Evolutionary conservation across 495 filamentous ascomycete species (phyloP), one percentile per base, ranked within the genome.

Genomic region (Talaromyces nanjingensis): DNA sequence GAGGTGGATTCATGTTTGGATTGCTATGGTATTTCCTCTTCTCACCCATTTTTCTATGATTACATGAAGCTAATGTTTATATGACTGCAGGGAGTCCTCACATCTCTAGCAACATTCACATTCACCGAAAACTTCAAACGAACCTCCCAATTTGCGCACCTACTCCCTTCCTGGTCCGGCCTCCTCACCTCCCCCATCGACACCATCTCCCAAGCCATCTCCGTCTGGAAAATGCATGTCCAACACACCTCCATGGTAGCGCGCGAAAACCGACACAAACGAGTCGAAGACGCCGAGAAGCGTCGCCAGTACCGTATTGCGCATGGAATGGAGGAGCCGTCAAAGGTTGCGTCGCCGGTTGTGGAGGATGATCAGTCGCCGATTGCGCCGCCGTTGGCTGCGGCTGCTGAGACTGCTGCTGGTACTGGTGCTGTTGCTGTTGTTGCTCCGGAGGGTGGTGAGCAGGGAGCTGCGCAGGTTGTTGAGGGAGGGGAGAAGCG

Each of bases 261-360:
- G 39, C 78, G 81, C 25, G 89, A 90, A 73, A 84, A 84, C 77
- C 81, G 92, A 45, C 77, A 82, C 62, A 79, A 79, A 64, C 83
- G 84, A 34, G 75, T 88, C 63, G 90, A 94, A 45, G 92, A 97
- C 77, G 87, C 90, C 39, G 77, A 84, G 72, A 94, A 96, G 84
- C 79, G 92, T 65, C 77, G 78, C 52, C 83, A 87, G 73, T 97
- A 89, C 73, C 86, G 90, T 56, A 84, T 88, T 77, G 91, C 90
- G 60, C 91, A 96, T 82, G 92, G 91, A 8, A 29, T 93, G 69
- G 86, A 88, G 66, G 81, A 86, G 66, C 63, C 66, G 56, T 69
- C 71, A 27, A 64, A 70, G 33, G 53, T 52, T 27, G 67, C 27
- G 16, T 58, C 9, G 62, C 65, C 63, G 33, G 68, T 64, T 20